Evolutionary conservation across 2,329 filamentous ascomycete species (phyloP), one percentile per base, ranked within the genome.

Genomic region (Colletotrichum orchidophilum): DNA sequence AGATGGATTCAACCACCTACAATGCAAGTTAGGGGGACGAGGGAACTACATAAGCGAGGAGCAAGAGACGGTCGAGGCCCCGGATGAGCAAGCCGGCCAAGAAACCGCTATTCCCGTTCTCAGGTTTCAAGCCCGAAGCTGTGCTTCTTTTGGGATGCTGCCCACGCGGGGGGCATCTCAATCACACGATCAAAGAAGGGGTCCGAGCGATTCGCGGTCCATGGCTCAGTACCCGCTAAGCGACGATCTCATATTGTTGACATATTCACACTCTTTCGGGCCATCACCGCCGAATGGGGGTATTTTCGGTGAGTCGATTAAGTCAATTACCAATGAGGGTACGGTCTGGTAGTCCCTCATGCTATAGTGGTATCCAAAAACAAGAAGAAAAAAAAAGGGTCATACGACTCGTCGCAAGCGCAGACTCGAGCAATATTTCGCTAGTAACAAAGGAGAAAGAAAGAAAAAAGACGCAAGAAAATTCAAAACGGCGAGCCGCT

Each of bases 401-500:
- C 55, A 61, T 70, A 50, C 54, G 60, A 35, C 33, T 53, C 67
- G 57, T 61, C 35, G 21, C 46, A 55, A 50, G 39, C 33, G 15
- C 33, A 60, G 49, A 29, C 67, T 24, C 29, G 39, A 46, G 39
- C 54, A 46, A 50, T 8, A 49, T 24, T 18, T 11, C 29, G 18
- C 35, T 39, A n/a, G 13, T 33, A 15, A 68, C 52, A 52, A 65
- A 64, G n/a, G n/a, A 52, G 39, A 46, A 46, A 46, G 9, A 46
- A 46, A 15, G n/a, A 13, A 52, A 18, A 46, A 46, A 46, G 9
- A 46, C n/a, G 18, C 18, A 21, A 21, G 8, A 53, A 50, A 6
- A 39, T 46, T 42, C 68, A 71, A 9, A 71, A 71, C 11, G 68
- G 55, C 13, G 63, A 68, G 6, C 64, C 64, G 33, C 58, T 71